Evolutionary conservation across 371 early-diverging fungal genomes (phyloP), one percentile per base, ranked within the genome.

Genomic region (Quaeritorhiza haematococci): DNA sequence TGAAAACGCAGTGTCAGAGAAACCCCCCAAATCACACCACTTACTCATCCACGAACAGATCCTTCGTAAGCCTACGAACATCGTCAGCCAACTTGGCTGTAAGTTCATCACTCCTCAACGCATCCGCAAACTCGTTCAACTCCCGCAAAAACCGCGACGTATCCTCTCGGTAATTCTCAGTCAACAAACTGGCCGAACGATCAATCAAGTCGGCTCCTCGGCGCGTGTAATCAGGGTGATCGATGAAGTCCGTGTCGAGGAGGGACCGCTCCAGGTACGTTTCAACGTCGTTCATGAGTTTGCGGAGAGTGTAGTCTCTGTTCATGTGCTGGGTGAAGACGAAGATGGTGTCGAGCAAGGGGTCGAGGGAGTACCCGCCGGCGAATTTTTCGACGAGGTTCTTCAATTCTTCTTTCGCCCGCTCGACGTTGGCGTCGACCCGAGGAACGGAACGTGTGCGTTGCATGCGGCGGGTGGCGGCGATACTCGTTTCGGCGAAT

Each of bases 311-410:
- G 27, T 49, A 53, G 48, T 59, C 61, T 2, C 44, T 41, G 3
- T 17, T 8, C 15, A 64, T 19, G 35, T 27, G 26, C 29, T 46
- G 30, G 21, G 26, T 8, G 35, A 68, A 43, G 42, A 23, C 42
- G n/a, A 21, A 24, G 19, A 60, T 15, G 44, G 59, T 26, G 24
- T 55, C 51, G 30, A 68, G 24, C 29, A 68, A 23, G 13, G 56
- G 55, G 33, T 64, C 61, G 17, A 68, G 46, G 13, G 61, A 38
- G 3, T 48, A 2, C 13, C 55, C 49, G 33, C 44, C 45, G 26
- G 68, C 56, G 44, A 68, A 68, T 7, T 56, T 52, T 29, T 58
- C 52, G 15, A 66, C 21, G 27, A 66, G n/a, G 7, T 29, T 34
- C 48, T 49, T 46, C 49, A 55, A 44, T 21, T 26, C n/a, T 29